phyloP scores from a whole-genome alignment of 148 eudicot genomes.

The Arbutus unedo region DNA sequence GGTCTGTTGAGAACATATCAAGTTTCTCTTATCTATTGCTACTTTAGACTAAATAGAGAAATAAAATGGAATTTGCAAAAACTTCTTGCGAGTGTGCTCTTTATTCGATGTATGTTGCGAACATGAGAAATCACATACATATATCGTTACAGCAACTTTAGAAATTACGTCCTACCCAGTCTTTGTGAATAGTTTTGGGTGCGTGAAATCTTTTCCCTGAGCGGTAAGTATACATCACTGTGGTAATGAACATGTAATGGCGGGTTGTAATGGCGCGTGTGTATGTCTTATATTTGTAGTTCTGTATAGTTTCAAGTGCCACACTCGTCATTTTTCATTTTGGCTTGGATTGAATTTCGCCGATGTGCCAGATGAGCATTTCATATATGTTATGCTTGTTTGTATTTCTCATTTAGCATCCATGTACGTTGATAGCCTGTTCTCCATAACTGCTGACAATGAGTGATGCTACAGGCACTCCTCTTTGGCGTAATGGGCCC shows the following conservation, averaged over 20 bases:
- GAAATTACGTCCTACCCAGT: not conserved
- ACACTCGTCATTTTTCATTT: not conserved
- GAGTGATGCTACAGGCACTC: conserved; percentile 63
- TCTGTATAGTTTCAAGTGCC: not conserved
- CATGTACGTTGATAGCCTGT: conserved; percentile 22
- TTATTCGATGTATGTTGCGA: not conserved
- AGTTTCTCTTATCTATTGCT: not conserved
- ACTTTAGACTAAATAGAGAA: not conserved
- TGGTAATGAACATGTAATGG: not conserved
- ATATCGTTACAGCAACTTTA: not conserved
- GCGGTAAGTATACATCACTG: not conserved
- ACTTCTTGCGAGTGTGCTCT: not conserved
- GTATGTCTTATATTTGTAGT: not conserved
- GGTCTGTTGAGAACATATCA: not conserved
- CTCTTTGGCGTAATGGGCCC: conserved; percentile 99
- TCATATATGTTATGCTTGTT: conserved; percentile 7
- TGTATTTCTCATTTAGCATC: not conserved
- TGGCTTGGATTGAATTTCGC: not conserved
- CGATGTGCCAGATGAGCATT: not conserved
- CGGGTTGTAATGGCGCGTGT: not conserved
- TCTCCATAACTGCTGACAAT: conserved; percentile 22
- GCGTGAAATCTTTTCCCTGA: not conserved
- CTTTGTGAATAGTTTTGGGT: not conserved
- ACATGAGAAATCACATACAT: not conserved
- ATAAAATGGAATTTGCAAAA: not conserved